Base-by-base conservation (phyloP, 371 early-diverging fungal genomes). In the Lichtheimia corymbifera region DNA sequence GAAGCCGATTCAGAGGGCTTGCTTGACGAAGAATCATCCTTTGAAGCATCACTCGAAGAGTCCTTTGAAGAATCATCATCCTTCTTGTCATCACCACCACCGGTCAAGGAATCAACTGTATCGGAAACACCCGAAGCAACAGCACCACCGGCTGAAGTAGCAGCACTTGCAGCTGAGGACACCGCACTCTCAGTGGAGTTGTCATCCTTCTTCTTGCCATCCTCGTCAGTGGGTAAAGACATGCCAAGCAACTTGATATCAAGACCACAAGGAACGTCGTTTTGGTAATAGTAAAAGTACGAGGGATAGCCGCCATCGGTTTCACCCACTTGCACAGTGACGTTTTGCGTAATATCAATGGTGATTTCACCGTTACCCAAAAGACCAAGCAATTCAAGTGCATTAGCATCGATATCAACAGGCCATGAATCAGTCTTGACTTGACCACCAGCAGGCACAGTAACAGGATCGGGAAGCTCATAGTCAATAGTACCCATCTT, bases 281-380 rank as follows among this genome's bases (percentile, higher is more conserved):
- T 55, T 56, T 80, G 77, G 27, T 50, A 58, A 43, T 80, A 80
- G 43, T 62, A 63, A 55, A 80, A 62, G 5, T 67, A 49, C 2
- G 63, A 53, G 25, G 55, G 28, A 54, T 60, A 76, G 6, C 66
- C 59, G 42, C 65, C 60, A 58, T 63, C 54, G 15, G 59, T 65
- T 42, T 68, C 72, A 55, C 80, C 79, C 25, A 80, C 73, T 14
- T 66, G 17, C 24, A 67, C 58, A 53, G 76, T 70, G 14, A 72
- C 71, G 40, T 72, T 76, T 58, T 79, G 76, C 12, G 56, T 47
- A 20, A 79, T 44, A 58, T 70, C 67, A 9, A 76, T 67, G 17
- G 24, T 42, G 53, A 66, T 66, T 22, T 62, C 50, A 14, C 62
- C 61, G 25, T 41, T 44, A n/a, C 60, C 53, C n/a, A 75, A 22